A percentile compares a stretch with the other conserved stretches of the same genome.
Conservation (phyloP, 2,329 filamentous ascomycete species). For the Aspergillus costaricaensis region DNA sequence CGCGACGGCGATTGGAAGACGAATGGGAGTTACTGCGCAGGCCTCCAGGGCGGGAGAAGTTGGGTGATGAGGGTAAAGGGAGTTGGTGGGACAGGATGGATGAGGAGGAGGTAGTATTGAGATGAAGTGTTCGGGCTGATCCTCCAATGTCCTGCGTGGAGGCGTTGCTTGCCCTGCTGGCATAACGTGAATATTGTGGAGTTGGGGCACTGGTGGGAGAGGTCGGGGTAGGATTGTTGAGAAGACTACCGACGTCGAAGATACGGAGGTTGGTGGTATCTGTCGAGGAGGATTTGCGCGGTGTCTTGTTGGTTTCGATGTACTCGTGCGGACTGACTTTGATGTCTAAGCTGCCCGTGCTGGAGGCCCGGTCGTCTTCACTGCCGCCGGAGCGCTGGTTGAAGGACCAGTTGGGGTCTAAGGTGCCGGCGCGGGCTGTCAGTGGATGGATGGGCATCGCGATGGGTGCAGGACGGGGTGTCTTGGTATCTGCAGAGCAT, state of each 20-base stretch:
- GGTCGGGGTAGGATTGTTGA: slow-evolving; percentile 37
- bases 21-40: slow-evolving; percentile 15
- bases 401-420: slow-evolving; percentile 40
- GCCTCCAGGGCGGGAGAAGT: slow-evolving; percentile 17
- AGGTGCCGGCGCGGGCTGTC: slow-evolving; percentile 27
- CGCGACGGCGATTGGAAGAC: slow-evolving; percentile 11
- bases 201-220: neutral
- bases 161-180: slow-evolving; percentile 29
- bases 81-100: neutral
- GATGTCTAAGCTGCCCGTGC: slow-evolving; percentile 34
- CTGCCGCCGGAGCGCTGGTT: slow-evolving; percentile 20
- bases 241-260: slow-evolving; percentile 78
- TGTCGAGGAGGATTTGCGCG: slow-evolving; percentile 37
- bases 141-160: slow-evolving; percentile 41
- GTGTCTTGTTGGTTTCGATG: slow-evolving; percentile 32
- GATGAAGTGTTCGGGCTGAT: slow-evolving; percentile 11
- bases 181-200: neutral
- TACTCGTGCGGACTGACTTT: slow-evolving; percentile 40
- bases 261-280: slow-evolving; percentile 68
- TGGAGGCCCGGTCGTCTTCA: slow-evolving; percentile 33
- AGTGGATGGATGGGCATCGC: slow-evolving; percentile 36
- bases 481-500: slow-evolving; percentile 35
- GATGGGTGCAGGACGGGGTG: slow-evolving; percentile 42
- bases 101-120: neutral
- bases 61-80: neutral